phyloP scores from a whole-genome alignment of 2,329 filamentous ascomycete species.

The Paraphoma sp. region DNA sequence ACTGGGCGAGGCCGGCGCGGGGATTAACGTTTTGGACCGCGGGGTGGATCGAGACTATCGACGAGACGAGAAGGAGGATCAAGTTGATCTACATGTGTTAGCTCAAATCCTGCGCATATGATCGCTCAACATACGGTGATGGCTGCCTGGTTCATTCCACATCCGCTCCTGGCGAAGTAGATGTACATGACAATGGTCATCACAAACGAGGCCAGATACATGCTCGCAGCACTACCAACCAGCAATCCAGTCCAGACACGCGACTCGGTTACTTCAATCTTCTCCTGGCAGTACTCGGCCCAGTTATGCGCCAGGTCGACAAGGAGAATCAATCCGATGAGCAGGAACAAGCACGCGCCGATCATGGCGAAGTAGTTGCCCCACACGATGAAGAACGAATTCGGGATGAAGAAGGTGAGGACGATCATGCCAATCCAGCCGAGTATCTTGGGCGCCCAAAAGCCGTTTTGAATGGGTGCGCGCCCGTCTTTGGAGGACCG shows the following conservation, averaged over 20 bases:
- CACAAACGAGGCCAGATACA: constrained; percentile 88
- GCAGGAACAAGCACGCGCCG: constrained; percentile 89
- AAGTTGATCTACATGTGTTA: constrained; percentile 71
- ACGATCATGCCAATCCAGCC: constrained; percentile 88
- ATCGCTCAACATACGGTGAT: constrained; percentile 67
- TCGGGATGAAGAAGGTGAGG: constrained; percentile 92
- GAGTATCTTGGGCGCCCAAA: constrained; percentile 95
- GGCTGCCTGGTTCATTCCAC: constrained; percentile 94
- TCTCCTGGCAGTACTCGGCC: constrained; percentile 93
- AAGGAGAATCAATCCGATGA: constrained; percentile 88
- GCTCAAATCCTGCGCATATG: neutral
- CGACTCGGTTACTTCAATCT: constrained; percentile 91
- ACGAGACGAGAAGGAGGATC: constrained; percentile 79
- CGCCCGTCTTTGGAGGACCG: constrained; percentile 85
- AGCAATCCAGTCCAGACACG: constrained; percentile 83
- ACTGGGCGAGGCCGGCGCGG: constrained; percentile 93
- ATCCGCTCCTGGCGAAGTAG: constrained; percentile 84
- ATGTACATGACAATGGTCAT: constrained; percentile 98
- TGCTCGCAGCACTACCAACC: constrained; percentile 89
- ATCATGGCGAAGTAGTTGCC: constrained; percentile 91
- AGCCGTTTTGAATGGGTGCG: constrained; percentile 94
- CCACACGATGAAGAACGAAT: constrained; percentile 93
- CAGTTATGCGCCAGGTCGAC: constrained; percentile 96
- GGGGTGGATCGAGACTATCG: constrained; percentile 86
- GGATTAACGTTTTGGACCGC: constrained; percentile 89